Conservation (phyloP, 345 rosid species). For the Turnera subulata region DNA sequence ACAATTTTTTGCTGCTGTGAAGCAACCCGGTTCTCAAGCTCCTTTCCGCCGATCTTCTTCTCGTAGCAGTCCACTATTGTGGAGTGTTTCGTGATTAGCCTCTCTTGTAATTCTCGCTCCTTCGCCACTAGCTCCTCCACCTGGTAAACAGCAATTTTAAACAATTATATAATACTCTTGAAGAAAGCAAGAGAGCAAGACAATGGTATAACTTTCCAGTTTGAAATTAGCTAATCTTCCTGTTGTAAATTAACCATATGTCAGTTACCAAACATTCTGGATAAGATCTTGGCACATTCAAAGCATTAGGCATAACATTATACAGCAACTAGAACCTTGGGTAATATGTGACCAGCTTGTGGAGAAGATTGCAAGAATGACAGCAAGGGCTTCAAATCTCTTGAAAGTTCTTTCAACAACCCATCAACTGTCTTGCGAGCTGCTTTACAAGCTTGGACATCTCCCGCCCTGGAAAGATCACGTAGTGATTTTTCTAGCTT, state of each 20-base stretch:
- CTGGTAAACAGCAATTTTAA: constrained; percentile 26
- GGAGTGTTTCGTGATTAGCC: constrained; percentile 51
- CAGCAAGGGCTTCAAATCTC: constrained; percentile 60
- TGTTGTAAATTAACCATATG: background rate
- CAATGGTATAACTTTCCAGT: background rate
- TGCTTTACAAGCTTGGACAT: constrained; percentile 83
- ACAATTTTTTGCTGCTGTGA: constrained; percentile 62
- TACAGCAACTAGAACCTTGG: constrained; percentile 50
- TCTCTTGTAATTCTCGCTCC: constrained; percentile 88
- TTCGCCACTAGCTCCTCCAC: constrained; percentile 77
- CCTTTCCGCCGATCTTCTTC: constrained; percentile 62
- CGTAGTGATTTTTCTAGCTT: constrained; percentile 85
- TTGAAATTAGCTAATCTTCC: background rate
- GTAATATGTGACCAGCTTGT: constrained; percentile 60
- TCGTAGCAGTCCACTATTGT: constrained; percentile 68
- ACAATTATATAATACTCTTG: background rate
- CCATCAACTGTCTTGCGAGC: constrained; percentile 78
- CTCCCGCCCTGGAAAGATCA: constrained; percentile 90
- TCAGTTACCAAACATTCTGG: background rate
- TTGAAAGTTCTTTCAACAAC: constrained; percentile 68
- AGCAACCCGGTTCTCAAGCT: constrained; percentile 70
- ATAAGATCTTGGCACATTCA: background rate
- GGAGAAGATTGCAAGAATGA: constrained; percentile 67
- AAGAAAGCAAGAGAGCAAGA: background rate
- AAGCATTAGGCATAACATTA: background rate